Evolutionary conservation across 2,329 filamentous ascomycete species (phyloP).

Genomic region (Beauveria varroae): DNA sequence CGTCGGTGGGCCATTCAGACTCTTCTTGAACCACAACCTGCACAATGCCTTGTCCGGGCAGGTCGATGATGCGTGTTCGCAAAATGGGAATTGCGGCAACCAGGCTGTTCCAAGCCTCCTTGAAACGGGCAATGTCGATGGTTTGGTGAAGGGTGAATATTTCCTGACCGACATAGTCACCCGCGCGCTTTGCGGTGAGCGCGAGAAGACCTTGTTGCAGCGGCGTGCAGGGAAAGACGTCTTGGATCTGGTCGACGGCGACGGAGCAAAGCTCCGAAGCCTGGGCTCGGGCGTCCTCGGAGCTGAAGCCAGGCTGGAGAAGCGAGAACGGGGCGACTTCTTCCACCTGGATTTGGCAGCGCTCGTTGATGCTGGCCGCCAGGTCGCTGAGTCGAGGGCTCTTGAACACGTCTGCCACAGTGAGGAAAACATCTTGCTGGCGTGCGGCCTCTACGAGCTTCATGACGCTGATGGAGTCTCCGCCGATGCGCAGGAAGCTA

Average conservation of each 20-base stretch:
- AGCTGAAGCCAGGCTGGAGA: neutral
- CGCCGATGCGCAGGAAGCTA: constrained; percentile 33
- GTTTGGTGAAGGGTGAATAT: neutral
- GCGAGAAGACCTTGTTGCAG: constrained; percentile 2
- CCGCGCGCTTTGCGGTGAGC: neutral
- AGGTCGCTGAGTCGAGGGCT: constrained; percentile 23
- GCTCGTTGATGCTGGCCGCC: neutral
- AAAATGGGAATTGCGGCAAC: neutral
- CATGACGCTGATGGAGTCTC: constrained; percentile 38
- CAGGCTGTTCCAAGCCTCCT: neutral
- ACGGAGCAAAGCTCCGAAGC: neutral
- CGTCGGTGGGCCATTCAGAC: neutral
- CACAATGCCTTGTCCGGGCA: constrained; percentile 1
- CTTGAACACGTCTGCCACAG: constrained; percentile 26
- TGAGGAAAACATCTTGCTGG: constrained; percentile 21
- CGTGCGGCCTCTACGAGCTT: constrained; percentile 32
- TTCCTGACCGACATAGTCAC: constrained; percentile 1
- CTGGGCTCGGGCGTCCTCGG: neutral
- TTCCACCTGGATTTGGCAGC: neutral
- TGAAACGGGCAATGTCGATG: neutral
- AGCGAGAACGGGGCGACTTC: constrained; percentile 4
- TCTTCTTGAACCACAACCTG: neutral
- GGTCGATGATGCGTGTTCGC: constrained; percentile 4
- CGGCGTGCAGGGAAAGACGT: constrained; percentile 6
- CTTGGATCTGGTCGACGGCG: neutral